Conservation (phyloP, 768 basidiomycete genomes). For the Mycena galericulata region DNA sequence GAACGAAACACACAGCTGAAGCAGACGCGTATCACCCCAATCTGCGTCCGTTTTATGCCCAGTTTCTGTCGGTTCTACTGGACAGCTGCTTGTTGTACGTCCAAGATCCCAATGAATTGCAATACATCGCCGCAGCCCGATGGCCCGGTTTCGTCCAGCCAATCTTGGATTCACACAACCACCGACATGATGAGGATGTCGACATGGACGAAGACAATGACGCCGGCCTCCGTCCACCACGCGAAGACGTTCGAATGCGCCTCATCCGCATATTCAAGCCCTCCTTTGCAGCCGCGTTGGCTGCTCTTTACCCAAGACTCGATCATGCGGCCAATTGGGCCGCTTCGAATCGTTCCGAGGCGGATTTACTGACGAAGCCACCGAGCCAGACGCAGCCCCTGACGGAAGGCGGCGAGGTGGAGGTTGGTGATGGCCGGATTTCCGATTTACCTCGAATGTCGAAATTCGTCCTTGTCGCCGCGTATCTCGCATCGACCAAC, state of each 20-base stretch:
- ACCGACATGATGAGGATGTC: slow-evolving; percentile 32
- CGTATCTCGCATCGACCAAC: slow-evolving; percentile 88
- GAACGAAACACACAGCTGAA: slow-evolving; percentile 22
- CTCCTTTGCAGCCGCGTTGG: slow-evolving; percentile 70
- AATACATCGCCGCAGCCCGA: slow-evolving; percentile 80
- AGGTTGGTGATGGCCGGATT: slow-evolving; percentile 39
- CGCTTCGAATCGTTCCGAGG: slow-evolving; percentile 58
- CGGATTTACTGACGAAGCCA: slow-evolving; percentile 50
- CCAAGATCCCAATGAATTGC: slow-evolving; percentile 74
- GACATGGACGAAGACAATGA: slow-evolving; percentile 38
- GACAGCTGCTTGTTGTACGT: slow-evolving; percentile 74
- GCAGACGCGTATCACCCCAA: slow-evolving; percentile 62
- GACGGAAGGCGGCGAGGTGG: slow-evolving; percentile 41
- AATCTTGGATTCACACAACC: slow-evolving; percentile 62
- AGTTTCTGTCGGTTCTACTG: slow-evolving; percentile 70
- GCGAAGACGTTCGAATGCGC: slow-evolving; percentile 74
- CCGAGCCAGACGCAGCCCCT: slow-evolving; percentile 37
- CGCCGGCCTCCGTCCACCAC: slow-evolving; percentile 45
- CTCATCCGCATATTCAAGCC: slow-evolving; percentile 72
- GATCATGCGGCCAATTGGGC: slow-evolving; percentile 77
- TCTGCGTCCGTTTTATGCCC: slow-evolving; percentile 70
- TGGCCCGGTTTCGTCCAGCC: slow-evolving; percentile 88
- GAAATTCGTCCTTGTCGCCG: slow-evolving; percentile 80
- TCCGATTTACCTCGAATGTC: slow-evolving; percentile 71
- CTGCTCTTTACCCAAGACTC: slow-evolving; percentile 75